These are phyloP conservation scores for Lasiosphaeris hirsuta DNA, from an alignment of 495 filamentous ascomycete genomes.

Conservation along the genomic window DNA sequence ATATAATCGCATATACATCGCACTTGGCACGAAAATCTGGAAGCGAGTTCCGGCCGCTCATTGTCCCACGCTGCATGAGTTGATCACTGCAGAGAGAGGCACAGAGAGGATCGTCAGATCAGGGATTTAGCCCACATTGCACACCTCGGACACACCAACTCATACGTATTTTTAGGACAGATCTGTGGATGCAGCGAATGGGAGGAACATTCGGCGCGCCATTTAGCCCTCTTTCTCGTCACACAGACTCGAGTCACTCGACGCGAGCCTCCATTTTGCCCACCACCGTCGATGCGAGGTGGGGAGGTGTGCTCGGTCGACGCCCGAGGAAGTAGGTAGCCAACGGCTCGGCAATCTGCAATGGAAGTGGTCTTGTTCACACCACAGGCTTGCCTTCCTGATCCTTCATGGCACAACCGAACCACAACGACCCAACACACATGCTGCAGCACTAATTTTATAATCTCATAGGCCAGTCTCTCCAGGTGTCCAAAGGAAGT, in stretches of 20 bases:
- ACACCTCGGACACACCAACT: background rate
- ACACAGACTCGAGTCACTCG: no score
- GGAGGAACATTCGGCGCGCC: background rate
- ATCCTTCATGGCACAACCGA: no score
- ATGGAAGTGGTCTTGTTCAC: background rate
- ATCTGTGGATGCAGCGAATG: background rate
- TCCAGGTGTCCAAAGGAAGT: no score
- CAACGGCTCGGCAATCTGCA: slow-evolving; percentile 3
- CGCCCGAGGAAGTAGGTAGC: background rate
- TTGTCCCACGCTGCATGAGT: slow-evolving; percentile 4
- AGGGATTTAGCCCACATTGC: background rate
- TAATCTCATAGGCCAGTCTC: no score
- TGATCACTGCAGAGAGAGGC: background rate
- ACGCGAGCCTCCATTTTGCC: no score
- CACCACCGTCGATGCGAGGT: no score
- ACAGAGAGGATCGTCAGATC: background rate
- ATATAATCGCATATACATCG: background rate
- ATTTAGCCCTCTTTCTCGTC: background rate
- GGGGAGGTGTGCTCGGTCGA: no score
- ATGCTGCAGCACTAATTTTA: no score
- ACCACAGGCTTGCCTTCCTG: background rate
- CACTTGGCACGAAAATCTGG: slow-evolving; percentile 1
- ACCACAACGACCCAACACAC: no score
- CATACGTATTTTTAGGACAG: no score
- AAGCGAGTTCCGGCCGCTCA: slow-evolving; percentile 9